These are phyloP conservation scores for Blastocystis sp. DNA, from an alignment of 352 stramenopile genomes.

Conservation along the genomic window DNA sequence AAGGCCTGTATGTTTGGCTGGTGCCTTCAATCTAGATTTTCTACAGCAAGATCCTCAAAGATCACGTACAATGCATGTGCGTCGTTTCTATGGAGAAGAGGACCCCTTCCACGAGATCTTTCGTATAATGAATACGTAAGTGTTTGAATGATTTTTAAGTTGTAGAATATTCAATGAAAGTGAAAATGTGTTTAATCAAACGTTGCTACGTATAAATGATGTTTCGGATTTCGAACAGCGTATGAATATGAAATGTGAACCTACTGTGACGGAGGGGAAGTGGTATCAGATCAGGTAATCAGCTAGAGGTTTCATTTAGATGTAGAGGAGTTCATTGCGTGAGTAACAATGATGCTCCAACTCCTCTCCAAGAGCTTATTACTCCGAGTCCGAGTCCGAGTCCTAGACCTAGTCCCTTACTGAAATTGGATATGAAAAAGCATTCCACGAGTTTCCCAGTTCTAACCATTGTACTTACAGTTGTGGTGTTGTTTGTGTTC, in stretches of 20 bases:
- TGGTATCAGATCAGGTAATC: slow-evolving; percentile 30
- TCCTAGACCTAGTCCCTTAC: background rate
- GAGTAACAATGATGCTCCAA: background rate
- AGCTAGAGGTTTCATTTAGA: background rate
- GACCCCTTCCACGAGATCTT: slow-evolving; percentile 44
- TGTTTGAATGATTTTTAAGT: background rate
- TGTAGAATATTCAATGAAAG: background rate
- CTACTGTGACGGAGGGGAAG: background rate
- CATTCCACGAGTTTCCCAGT: background rate
- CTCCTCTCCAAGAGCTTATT: background rate
- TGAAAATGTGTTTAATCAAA: background rate
- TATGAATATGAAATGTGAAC: slow-evolving; percentile 3
- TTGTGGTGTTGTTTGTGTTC: background rate
- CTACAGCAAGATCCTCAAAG: background rate
- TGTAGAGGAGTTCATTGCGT: background rate
- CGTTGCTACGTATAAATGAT: background rate
- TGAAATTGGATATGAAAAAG: background rate
- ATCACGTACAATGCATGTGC: background rate
- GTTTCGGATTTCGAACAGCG: background rate
- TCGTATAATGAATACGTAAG: background rate
- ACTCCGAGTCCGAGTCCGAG: background rate
- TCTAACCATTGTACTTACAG: background rate
- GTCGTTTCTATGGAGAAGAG: background rate
- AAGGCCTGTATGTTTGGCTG: background rate
- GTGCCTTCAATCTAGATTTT: background rate